Evolutionary conservation across 192 early-diverging fungal genomes (phyloP), one percentile per base, ranked within the genome.

Genomic region (Umbelopsis vinacea): DNA sequence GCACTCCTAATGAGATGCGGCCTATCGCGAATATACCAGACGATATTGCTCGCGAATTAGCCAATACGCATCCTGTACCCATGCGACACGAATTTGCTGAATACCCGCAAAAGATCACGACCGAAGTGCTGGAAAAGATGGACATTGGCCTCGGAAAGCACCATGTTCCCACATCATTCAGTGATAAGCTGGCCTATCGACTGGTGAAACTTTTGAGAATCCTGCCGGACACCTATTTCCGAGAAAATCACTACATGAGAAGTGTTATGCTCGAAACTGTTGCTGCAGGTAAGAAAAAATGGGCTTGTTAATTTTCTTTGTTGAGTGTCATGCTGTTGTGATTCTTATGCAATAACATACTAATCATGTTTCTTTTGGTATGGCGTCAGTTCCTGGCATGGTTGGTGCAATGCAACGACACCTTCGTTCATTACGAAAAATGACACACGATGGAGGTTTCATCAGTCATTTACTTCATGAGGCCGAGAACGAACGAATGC

Each of bases 381-480:
- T 37, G 14, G 24, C 12, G 17, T n/a, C 24, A 71, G 91, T 93
- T 37, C 94, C 94, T 15, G 96, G 96, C 46, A 94, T 97, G 92
- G 95, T 96, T 0, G 95, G 89, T 19, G 95, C 89, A 7, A 83
- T 92, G 76, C 80, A 93, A 17, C 84, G 92, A 10, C 95, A 97
- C 69, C 83, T 95, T 17, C 84, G 87, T 22, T 93, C 92, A 37
- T 82, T 96, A 26, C 88, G 94, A 19, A 76, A 87, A 1, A 86
- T 94, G 79, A 81, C 83, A 6, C 90, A 94, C 71, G 96, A 98
- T 79, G 86, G 93, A 52, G 95, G 96, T 21, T 97, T 94, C 92
- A 95, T 98, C 80, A 83, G 85, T 17, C 94, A 95, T 67, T 74
- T 98, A 50, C 81, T 97, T 46, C 93, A 95, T 69, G 94, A 98